phyloP scores from a whole-genome alignment of 129 eudicot genomes.

The Helianthus annuus region DNA sequence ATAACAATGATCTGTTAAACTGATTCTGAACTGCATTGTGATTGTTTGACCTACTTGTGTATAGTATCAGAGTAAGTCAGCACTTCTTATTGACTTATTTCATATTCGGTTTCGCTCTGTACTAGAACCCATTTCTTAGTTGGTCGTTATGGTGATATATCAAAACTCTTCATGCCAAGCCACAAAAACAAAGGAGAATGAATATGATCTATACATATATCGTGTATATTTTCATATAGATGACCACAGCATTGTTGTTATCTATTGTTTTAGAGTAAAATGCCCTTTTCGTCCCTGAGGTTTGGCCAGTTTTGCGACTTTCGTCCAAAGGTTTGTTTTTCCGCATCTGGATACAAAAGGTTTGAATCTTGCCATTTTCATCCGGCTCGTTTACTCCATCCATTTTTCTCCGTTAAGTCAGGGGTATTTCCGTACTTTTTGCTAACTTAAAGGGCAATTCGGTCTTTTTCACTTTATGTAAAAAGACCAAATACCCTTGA shows the following conservation, averaged over 20 bases:
- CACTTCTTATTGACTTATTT: not conserved
- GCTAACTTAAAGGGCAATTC: too few species aligned
- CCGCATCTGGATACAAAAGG: too few species aligned
- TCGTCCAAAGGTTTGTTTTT: too few species aligned
- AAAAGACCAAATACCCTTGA: too few species aligned
- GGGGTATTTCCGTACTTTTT: too few species aligned
- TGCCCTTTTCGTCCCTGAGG: too few species aligned
- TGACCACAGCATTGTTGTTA: not conserved
- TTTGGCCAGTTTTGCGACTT: too few species aligned
- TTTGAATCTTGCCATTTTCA: too few species aligned
- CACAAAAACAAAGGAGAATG: slow-evolving; percentile 1
- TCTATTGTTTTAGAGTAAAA: not conserved
- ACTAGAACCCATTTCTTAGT: not conserved
- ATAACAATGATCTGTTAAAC: not conserved
- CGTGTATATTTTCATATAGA: not conserved
- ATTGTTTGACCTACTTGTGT: not conserved
- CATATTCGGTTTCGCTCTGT: not conserved
- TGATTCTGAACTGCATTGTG: not conserved
- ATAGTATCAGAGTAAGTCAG: not conserved
- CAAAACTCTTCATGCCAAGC: slow-evolving; percentile 7
- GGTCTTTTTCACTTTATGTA: too few species aligned
- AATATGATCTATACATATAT: not conserved
- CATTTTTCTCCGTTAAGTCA: too few species aligned
- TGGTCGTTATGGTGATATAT: slow-evolving; percentile 8
- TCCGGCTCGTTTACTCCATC: too few species aligned